These are phyloP conservation scores for Hirsutella rhossiliensis DNA, from an alignment of 2,329 filamentous ascomycete genomes.

Conservation along the genomic window DNA sequence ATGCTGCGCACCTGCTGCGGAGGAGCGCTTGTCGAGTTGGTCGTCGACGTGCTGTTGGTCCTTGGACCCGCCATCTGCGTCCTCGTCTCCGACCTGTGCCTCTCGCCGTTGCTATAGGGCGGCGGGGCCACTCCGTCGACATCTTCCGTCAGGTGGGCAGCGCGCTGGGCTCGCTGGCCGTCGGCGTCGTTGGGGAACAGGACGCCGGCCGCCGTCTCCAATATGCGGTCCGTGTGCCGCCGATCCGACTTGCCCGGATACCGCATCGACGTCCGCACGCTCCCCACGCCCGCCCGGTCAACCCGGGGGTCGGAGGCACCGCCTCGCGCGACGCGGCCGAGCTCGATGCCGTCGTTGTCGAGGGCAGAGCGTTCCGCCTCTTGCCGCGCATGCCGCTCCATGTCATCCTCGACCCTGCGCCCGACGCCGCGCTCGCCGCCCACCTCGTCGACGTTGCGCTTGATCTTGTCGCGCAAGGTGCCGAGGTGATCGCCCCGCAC, in stretches of 20 bases:
- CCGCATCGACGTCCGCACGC: neutral
- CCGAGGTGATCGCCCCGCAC: slow-evolving; percentile 31
- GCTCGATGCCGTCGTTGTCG: slow-evolving; percentile 24
- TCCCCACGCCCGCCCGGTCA: neutral
- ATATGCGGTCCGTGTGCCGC: slow-evolving; percentile 30
- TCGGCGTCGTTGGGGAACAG: slow-evolving; percentile 34
- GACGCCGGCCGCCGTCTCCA: slow-evolving; percentile 30
- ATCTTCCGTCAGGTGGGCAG: slow-evolving; percentile 23
- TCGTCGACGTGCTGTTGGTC: slow-evolving; percentile 32
- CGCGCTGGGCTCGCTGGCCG: slow-evolving; percentile 19
- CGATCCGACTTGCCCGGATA: slow-evolving; percentile 32
- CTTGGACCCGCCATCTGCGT: slow-evolving; percentile 16
- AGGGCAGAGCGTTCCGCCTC: slow-evolving; percentile 17
- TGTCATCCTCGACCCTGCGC: slow-evolving; percentile 25
- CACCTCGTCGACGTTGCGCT: slow-evolving; percentile 42
- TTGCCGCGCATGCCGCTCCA: slow-evolving; percentile 22
- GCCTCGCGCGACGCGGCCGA: slow-evolving; percentile 15
- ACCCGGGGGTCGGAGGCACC: neutral
- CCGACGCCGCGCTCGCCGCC: slow-evolving; percentile 34
- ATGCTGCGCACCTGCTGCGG: slow-evolving; percentile 47
- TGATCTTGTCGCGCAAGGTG: slow-evolving; percentile 38
- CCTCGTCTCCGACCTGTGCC: slow-evolving; percentile 10
- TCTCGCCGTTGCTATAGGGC: slow-evolving; percentile 20
- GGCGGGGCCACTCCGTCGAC: slow-evolving; percentile 29
- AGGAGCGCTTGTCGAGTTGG: slow-evolving; percentile 31